These are phyloP conservation scores for Polyporus arcularius DNA, from an alignment of 768 basidiomycete genomes.

Conservation along the genomic window DNA sequence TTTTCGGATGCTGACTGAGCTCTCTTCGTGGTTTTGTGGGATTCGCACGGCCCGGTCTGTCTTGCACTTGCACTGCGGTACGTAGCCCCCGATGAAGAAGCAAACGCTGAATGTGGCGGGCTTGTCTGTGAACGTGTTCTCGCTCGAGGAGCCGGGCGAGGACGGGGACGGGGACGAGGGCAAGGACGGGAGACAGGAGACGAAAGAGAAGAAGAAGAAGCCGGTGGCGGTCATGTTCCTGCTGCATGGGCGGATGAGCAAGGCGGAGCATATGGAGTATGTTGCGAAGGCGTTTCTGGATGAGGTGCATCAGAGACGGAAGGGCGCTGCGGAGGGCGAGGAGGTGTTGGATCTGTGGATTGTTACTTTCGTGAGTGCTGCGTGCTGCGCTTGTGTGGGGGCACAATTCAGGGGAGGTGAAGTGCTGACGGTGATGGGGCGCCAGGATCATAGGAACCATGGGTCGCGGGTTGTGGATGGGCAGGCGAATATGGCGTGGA, in stretches of 20 bases:
- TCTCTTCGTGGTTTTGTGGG: neutral
- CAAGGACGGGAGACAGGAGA: neutral
- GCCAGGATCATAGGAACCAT: conserved; percentile 54
- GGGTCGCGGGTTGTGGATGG: conserved; percentile 41
- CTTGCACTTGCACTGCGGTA: neutral
- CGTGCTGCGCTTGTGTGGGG: neutral
- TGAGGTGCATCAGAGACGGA: conserved; percentile 36
- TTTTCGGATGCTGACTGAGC: neutral
- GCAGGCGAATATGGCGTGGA: conserved; percentile 40
- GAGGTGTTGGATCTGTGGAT: conserved; percentile 42
- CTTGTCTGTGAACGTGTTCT: conserved; percentile 29
- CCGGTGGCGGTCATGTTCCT: conserved; percentile 40
- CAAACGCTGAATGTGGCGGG: conserved; percentile 29
- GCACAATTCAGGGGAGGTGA: neutral
- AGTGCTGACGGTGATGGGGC: neutral
- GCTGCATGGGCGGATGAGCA: conserved; percentile 46
- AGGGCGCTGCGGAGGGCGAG: neutral
- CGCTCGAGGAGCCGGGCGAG: neutral
- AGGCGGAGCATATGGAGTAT: conserved; percentile 32
- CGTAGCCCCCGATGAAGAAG: conserved; percentile 11
- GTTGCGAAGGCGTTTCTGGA: conserved; percentile 38
- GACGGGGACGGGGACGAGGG: neutral
- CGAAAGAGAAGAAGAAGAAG: neutral
- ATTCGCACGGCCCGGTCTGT: neutral
- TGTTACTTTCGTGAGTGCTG: conserved; percentile 44